Percentiles rank a stretch among this genome's conserved stretches.
These are phyloP conservation scores for Rhytidiadelphus loreus DNA, from an alignment of 225 moss, liverwort and hornwort species.

Conservation along the genomic window DNA sequence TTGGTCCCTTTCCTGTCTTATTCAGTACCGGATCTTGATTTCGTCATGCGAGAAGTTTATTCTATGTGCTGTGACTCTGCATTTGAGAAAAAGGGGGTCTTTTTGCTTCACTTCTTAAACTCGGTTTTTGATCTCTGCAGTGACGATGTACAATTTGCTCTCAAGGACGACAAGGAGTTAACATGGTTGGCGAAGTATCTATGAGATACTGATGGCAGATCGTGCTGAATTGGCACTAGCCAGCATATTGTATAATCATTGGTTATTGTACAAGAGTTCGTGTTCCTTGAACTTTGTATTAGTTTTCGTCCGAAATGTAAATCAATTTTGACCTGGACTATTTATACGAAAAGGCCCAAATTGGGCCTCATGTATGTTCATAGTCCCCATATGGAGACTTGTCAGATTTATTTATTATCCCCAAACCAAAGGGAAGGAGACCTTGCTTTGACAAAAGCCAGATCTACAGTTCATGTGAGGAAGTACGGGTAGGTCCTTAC, in stretches of 20 bases:
- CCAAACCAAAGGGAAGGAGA: background rate
- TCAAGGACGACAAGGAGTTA: slow-evolving; percentile 61
- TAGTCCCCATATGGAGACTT: background rate
- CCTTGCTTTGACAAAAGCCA: background rate
- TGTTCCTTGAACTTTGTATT: background rate
- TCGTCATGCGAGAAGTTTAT: background rate
- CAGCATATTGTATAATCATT: background rate
- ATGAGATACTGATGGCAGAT: background rate
- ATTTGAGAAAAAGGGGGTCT: background rate
- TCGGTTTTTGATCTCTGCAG: slow-evolving; percentile 18
- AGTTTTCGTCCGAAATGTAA: background rate
- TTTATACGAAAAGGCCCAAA: background rate
- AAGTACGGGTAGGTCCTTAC: background rate
- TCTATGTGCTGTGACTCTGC: background rate
- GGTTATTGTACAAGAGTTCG: background rate
- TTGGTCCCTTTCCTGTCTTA: background rate
- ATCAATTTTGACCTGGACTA: slow-evolving; percentile 1
- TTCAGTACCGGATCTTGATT: background rate
- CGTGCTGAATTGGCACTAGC: background rate
- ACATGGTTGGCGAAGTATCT: slow-evolving; percentile 82
- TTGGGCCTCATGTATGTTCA: background rate
- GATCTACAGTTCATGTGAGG: background rate
- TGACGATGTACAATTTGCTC: slow-evolving; percentile 83
- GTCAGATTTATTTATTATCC: background rate
- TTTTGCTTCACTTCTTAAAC: background rate